Evolutionary conservation across 805 yeast genomes (phyloP), one percentile per base, ranked within the genome.

Genomic region (Monosporozyma unispora): DNA sequence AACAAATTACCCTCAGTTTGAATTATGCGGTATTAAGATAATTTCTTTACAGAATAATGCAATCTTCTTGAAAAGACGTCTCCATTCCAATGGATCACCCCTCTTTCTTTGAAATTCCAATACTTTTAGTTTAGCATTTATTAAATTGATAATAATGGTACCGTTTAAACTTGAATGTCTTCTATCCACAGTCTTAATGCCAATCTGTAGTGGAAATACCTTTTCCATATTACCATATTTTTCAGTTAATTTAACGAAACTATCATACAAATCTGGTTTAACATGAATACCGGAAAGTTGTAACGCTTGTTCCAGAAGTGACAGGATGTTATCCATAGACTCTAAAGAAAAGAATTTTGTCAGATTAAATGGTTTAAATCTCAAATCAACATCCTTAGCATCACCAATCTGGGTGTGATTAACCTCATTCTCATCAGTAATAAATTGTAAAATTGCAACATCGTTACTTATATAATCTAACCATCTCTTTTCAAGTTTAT

Each of bases 81-180:
- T 72, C 89, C 89, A 83, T 61, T 83, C 89, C 39, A 83, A 60
- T 0, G 89, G 88, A 64, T 83, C 88, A 0, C 85, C 87, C 33
- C 73, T 72, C 3, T 74, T 68, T 54, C 78, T 79, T 35, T 74
- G 63, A 56, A 83, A 81, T 48, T 75, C 78, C 0, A 83, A 70
- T 47, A 74, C 76, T 50, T 76, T 73, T 47, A 75, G 67, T 10
- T 63, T 60, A 27, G 69, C 68, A 29, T 69, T 72, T 0, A 76
- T 59, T 35, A 65, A 62, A 2, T 69, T 60, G 10, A 80, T 70
- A 25, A 67, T 69, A 45, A 80, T 71, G 21, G 66, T 62, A 0
- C 86, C 85, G 23, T 70, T 59, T 6, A 80, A 58, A 0, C 66
- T 70, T 52, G 70, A 63, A 44, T 72, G 75, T 27, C 73, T 68